Conservation (phyloP, 768 basidiomycete genomes). For the Nevesoporus exiguus region DNA sequence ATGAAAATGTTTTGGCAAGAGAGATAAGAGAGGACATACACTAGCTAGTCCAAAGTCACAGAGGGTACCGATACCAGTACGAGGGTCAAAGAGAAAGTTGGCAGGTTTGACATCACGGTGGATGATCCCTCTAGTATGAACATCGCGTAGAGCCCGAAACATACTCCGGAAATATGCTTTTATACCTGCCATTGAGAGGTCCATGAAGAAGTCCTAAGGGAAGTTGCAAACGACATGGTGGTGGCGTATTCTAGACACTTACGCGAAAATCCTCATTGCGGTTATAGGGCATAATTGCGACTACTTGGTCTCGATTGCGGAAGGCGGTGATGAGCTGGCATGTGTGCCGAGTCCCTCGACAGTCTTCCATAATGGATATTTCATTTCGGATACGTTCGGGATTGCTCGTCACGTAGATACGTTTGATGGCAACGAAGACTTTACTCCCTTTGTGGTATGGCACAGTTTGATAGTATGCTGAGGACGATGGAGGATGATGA, state of each 20-base stretch:
- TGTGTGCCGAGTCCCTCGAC: slow-evolving; percentile 80
- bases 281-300: slow-evolving; percentile 92
- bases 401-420: slow-evolving; percentile 95
- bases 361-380: slow-evolving; percentile 82
- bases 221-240: slow-evolving; percentile 5
- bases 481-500: slow-evolving; percentile 55
- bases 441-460: slow-evolving; percentile 42
- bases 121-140: slow-evolving; percentile 82
- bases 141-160: slow-evolving; percentile 85
- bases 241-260: slow-evolving; percentile 31
- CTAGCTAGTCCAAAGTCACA: slow-evolving; percentile 97
- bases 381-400: slow-evolving; percentile 93
- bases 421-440: slow-evolving; percentile 89
- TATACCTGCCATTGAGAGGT: slow-evolving; percentile 70
- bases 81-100: slow-evolving; percentile 92
- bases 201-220: slow-evolving; percentile 70
- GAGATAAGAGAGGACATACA: slow-evolving; percentile 43
- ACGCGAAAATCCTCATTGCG: slow-evolving; percentile 92
- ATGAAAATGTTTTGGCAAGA: slow-evolving; percentile 2
- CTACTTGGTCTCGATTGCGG: slow-evolving; percentile 85
- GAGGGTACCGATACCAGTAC: slow-evolving; percentile 76
- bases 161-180: slow-evolving; percentile 88
- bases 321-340: slow-evolving; percentile 96
- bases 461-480: slow-evolving; percentile 60
- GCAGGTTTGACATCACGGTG: slow-evolving; percentile 98